Evolutionary conservation across 148 eudicot genomes (phyloP).

Genomic region (Diospyros kaki): DNA sequence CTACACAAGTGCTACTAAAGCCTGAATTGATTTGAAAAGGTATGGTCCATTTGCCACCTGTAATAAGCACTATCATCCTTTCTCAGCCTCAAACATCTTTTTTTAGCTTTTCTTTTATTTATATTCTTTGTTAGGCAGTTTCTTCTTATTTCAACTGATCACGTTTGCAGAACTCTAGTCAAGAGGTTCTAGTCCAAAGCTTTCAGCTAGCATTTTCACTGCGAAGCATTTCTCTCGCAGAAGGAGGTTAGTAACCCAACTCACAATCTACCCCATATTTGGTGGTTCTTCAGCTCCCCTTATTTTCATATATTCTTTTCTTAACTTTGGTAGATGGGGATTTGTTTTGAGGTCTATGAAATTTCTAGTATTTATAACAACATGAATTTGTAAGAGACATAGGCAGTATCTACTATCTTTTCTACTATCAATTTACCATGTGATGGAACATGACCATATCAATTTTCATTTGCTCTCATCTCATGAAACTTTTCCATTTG

Average conservation of each 20-base stretch:
- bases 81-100: background rate
- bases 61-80: constrained; percentile 8
- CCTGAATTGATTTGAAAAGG: too few species aligned
- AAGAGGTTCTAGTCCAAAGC: constrained; percentile 76
- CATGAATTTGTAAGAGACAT: background rate
- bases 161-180: constrained; percentile 65
- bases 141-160: constrained; percentile 10
- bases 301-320: background rate
- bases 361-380: background rate
- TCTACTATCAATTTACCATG: background rate
- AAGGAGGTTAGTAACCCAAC: constrained; percentile 53
- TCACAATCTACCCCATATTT: background rate
- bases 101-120: background rate
- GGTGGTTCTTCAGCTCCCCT: background rate
- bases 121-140: background rate
- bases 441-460: background rate
- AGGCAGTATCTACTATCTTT: background rate
- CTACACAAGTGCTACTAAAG: background rate
- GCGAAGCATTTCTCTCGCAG: constrained; percentile 62
- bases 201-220: constrained; percentile 96
- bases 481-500: too few species aligned
- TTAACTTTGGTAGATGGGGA: background rate
- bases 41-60: background rate
- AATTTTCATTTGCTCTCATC: too few species aligned
- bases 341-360: background rate